phyloP scores from a whole-genome alignment of 805 yeast species.

The Jamesozyma rosinii region DNA sequence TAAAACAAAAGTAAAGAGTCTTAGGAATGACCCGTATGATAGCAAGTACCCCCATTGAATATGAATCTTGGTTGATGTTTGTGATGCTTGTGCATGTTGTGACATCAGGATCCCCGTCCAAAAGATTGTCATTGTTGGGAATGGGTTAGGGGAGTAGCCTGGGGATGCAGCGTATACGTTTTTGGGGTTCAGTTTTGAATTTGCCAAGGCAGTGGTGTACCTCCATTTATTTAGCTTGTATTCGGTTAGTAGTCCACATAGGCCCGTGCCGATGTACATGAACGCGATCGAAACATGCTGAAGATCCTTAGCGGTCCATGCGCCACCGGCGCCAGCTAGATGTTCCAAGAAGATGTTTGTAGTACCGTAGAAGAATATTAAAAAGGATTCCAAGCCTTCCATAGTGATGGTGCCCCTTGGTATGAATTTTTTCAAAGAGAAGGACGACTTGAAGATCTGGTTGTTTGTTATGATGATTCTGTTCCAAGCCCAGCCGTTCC shows the following conservation, averaged over 20 bases:
- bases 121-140: conserved; percentile 85
- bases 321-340: conserved; percentile 66
- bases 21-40: conserved; percentile 70
- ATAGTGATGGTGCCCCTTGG: conserved; percentile 53
- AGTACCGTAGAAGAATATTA: conserved; percentile 79
- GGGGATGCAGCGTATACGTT: conserved; percentile 40
- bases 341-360: conserved; percentile 90
- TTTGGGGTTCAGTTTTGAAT: conserved; percentile 10
- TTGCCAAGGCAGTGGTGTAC: conserved; percentile 32
- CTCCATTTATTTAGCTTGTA: conserved; percentile 56
- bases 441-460: conserved; percentile 6
- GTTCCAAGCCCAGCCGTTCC: conserved; percentile 92
- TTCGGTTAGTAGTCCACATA: conserved; percentile 82
- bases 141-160: conserved; percentile 85
- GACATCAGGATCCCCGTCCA: conserved; percentile 98
- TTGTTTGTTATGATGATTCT: conserved; percentile 24
- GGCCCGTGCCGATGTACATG: conserved; percentile 83
- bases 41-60: conserved; percentile 87
- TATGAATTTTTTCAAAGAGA: conserved; percentile 14
- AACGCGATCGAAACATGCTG: conserved; percentile 89
- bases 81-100: conserved; percentile 79
- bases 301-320: conserved; percentile 81
- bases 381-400: conserved; percentile 74
- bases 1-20: conserved; percentile 55
- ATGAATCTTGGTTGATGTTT: conserved; percentile 70